Evolutionary conservation across 2,329 filamentous ascomycete genomes (phyloP).

Genomic region (Lecanosticta acicola): DNA sequence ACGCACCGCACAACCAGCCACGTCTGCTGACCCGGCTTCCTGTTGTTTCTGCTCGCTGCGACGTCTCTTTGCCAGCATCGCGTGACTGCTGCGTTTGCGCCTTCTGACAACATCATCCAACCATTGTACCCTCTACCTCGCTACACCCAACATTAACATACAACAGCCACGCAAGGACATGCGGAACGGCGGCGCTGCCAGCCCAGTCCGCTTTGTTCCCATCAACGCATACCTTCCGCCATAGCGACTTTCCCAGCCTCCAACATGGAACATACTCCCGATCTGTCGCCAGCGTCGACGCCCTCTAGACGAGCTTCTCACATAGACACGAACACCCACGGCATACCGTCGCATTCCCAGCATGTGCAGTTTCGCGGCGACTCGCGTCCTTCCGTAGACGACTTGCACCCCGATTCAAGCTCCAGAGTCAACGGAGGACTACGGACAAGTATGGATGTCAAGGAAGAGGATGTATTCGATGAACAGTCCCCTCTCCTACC

Average conservation of each 20-base stretch:
- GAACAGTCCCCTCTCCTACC: constrained; percentile 31
- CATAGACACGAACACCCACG: constrained; percentile 4
- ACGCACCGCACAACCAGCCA: not conserved
- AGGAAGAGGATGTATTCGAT: constrained; percentile 3
- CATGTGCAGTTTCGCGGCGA: constrained; percentile 19
- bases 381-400: constrained; percentile 11
- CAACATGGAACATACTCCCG: constrained; percentile 14
- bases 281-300: constrained; percentile 8
- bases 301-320: constrained; percentile 11
- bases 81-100: not conserved
- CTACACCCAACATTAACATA: not conserved
- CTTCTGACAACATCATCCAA: not conserved
- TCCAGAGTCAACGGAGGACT: constrained; percentile 3
- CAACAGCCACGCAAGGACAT: constrained; percentile 2
- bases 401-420: constrained; percentile 4
- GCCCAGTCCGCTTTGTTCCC: constrained; percentile 4
- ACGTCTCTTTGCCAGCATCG: not conserved
- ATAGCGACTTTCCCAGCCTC: not conserved
- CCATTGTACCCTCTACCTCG: not conserved
- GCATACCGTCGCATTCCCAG: constrained; percentile 12
- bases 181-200: not conserved
- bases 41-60: too few species aligned
- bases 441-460: not conserved
- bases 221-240: constrained; percentile 6
- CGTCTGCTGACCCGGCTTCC: not conserved